Evolutionary conservation across 2,329 filamentous ascomycete genomes (phyloP).

Genomic region (Immersiporthe knoxdaviesiana): DNA sequence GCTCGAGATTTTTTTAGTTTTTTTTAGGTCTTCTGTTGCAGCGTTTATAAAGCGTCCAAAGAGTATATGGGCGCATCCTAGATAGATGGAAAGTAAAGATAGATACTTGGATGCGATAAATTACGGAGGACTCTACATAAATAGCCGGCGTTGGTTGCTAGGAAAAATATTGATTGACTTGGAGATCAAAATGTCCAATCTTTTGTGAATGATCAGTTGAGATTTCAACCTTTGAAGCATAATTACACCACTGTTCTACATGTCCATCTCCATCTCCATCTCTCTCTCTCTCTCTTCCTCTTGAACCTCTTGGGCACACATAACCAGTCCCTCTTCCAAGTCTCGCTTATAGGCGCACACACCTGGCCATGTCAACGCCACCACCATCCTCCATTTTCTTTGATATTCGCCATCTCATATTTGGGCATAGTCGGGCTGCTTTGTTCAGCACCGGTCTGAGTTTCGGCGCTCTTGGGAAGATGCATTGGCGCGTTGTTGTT

Average conservation of each 20-base stretch:
- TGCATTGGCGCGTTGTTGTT: neutral
- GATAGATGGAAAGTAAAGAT: neutral
- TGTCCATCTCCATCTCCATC: neutral
- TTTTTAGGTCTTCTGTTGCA: neutral
- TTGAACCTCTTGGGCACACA: neutral
- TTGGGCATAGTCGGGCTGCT: no score
- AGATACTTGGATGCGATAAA: neutral
- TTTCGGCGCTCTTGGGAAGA: neutral
- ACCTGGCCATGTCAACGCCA: neutral
- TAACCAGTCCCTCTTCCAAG: no score
- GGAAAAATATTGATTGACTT: neutral
- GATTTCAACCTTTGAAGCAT: neutral
- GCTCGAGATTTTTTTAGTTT: neutral
- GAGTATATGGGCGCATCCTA: neutral
- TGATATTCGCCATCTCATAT: neutral
- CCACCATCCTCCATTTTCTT: neutral
- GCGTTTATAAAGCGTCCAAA: neutral
- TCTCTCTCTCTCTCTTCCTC: neutral
- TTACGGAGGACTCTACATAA: neutral
- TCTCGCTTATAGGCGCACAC: no score
- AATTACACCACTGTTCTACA: neutral
- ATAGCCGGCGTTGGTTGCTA: neutral
- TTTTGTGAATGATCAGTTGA: neutral
- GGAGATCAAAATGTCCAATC: neutral
- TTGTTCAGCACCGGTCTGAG: neutral